Evolutionary conservation across 306 rosid species (phyloP).

Genomic region (Delonix regia): DNA sequence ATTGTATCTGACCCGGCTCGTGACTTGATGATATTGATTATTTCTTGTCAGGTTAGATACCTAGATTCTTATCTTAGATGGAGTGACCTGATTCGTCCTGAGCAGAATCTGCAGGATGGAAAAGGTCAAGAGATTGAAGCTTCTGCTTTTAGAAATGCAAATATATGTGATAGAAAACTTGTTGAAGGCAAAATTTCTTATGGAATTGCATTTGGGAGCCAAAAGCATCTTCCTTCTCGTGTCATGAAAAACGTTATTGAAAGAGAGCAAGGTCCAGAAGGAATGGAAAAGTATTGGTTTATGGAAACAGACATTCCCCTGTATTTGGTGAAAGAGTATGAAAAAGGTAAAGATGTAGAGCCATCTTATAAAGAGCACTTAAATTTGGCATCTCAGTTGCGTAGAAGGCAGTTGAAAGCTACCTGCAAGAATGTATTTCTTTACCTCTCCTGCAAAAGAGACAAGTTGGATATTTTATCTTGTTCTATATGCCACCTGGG

Average conservation of each 20-base stretch:
- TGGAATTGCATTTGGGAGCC: conserved; percentile 82
- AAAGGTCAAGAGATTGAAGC: conserved; percentile 90
- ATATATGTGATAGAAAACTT: conserved; percentile 63
- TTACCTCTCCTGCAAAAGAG: conserved; percentile 86
- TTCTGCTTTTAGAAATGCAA: conserved; percentile 90
- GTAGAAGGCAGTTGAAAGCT: conserved; percentile 52
- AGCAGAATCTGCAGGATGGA: conserved; percentile 74
- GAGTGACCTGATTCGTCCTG: conserved; percentile 94
- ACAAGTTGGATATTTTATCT: conserved; percentile 58
- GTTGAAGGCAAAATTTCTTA: conserved; percentile 60
- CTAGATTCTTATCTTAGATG: conserved; percentile 85
- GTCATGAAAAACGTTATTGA: conserved; percentile 82
- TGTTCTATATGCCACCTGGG: conserved; percentile 77
- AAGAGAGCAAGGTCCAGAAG: conserved; percentile 63
- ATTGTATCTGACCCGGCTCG: conserved; percentile 31
- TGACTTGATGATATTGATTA: conserved; percentile 28
- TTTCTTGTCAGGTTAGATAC: conserved; percentile 81
- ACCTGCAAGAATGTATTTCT: conserved; percentile 63
- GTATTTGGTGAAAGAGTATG: conserved; percentile 84
- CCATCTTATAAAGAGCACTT: conserved; percentile 48
- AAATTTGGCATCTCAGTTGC: conserved; percentile 49
- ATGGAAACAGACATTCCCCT: conserved; percentile 78
- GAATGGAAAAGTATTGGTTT: conserved; percentile 83
- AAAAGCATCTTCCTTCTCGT: conserved; percentile 95
- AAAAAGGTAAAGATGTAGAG: conserved; percentile 48